Conservation (phyloP, 2,329 filamentous ascomycete genomes). For the Hymenoscyphus fructigenus region DNA sequence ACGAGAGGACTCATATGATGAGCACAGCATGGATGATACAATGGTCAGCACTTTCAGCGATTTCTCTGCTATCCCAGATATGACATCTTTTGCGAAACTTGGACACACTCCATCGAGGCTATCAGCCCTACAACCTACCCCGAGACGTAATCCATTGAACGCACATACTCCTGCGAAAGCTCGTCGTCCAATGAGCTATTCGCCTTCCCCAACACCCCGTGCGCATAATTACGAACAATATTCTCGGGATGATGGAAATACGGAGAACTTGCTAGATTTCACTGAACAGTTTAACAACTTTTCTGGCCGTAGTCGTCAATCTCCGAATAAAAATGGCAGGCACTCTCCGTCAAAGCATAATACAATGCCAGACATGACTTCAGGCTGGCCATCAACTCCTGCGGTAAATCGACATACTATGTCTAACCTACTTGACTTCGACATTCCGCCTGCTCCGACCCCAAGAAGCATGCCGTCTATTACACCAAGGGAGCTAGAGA, state of each 20-base stretch:
- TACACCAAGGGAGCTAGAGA: conserved; percentile 88
- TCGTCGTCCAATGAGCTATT: conserved; percentile 26
- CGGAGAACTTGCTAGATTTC: conserved; percentile 80
- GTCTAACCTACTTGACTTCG: conserved; percentile 79
- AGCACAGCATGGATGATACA: conserved; percentile 39
- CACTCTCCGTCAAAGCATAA: conserved; percentile 46
- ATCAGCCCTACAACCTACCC: conserved; percentile 43
- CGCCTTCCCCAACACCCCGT: conserved; percentile 42
- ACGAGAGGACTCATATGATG: conserved; percentile 30
- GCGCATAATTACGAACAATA: conserved; percentile 33
- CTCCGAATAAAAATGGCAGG: conserved; percentile 49
- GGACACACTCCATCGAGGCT: conserved; percentile 62
- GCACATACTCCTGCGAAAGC: conserved; percentile 31
- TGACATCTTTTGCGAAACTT: conserved; percentile 78
- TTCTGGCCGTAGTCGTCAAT: conserved; percentile 41
- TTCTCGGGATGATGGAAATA: conserved; percentile 27
- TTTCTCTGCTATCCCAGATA: conserved; percentile 85
- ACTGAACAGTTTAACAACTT: conserved; percentile 71
- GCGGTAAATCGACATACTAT: conserved; percentile 42
- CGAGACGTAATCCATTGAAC: conserved; percentile 30
- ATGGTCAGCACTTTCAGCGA: conserved; percentile 59
- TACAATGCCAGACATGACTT: conserved; percentile 27
- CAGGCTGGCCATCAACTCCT: conserved; percentile 27
- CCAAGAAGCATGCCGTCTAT: conserved; percentile 88
- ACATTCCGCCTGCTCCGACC: conserved; percentile 90